Conservation (phyloP, 306 rosid species). For the Dalbergia cochinchinensis region DNA sequence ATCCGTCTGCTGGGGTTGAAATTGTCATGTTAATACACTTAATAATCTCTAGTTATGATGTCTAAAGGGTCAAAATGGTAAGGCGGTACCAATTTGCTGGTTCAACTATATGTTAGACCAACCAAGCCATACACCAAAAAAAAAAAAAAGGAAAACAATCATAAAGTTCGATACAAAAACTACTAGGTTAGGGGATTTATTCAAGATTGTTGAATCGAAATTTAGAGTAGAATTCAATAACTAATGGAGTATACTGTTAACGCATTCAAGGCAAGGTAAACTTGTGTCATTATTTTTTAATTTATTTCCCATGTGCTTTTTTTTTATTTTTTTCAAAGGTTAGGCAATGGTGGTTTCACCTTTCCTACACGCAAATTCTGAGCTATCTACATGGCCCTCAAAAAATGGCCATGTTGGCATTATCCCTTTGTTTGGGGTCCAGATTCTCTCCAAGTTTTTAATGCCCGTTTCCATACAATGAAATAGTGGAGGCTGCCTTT, state of each 20-base stretch:
- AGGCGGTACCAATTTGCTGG: not conserved
- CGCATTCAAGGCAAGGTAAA: no score
- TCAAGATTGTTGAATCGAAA: not conserved
- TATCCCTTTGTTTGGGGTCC: conserved; percentile 3
- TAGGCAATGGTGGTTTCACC: conserved; percentile 13
- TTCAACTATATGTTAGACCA: conserved; percentile 2
- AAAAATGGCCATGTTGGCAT: conserved; percentile 3
- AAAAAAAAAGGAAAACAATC: not conserved
- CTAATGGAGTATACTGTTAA: not conserved
- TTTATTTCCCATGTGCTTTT: not conserved
- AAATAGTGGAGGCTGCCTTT: not conserved
- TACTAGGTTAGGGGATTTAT: not conserved
- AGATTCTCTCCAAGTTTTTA: not conserved
- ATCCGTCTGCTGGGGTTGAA: not conserved
- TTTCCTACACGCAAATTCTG: conserved; percentile 18
- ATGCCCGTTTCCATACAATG: not conserved
- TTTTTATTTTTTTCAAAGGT: not conserved
- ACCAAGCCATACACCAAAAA: not conserved
- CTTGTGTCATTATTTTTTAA: no score
- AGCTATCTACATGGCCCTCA: not conserved
- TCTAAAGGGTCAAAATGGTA: not conserved
- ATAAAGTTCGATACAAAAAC: not conserved
- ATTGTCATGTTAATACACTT: not conserved
- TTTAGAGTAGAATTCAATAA: not conserved
- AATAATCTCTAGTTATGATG: not conserved